phyloP scores from a whole-genome alignment of 768 basidiomycete species.

The Mycena metata region DNA sequence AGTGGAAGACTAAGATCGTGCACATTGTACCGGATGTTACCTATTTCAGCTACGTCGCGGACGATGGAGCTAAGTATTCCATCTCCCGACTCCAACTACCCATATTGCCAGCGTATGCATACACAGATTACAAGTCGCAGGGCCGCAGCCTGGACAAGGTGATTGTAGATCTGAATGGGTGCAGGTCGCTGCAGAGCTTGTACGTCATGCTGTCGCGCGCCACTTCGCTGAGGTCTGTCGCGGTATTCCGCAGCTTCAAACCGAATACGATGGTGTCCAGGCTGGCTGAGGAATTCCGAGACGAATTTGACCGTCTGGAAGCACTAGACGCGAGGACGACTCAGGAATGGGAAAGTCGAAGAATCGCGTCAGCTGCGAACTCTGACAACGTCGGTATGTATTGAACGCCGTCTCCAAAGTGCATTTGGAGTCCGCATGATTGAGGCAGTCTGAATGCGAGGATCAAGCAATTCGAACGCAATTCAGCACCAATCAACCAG shows the following conservation, averaged over 20 bases:
- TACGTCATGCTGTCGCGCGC: conserved; percentile 12
- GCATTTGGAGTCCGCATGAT: too few species aligned
- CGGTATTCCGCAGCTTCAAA: background rate
- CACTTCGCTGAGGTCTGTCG: background rate
- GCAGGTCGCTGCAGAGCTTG: background rate
- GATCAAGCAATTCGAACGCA: too few species aligned
- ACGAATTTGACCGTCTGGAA: background rate
- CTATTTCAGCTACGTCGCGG: background rate
- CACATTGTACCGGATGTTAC: too few species aligned
- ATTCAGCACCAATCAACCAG: too few species aligned
- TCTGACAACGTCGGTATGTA: too few species aligned
- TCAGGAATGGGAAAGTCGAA: too few species aligned
- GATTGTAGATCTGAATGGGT: background rate
- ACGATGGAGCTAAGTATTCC: background rate
- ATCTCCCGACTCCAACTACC: background rate
- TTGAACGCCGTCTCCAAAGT: too few species aligned
- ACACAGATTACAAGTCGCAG: conserved; percentile 9
- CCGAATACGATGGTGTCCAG: background rate
- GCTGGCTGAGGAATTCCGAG: background rate
- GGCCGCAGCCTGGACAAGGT: background rate
- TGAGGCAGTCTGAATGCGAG: too few species aligned
- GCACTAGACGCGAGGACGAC: background rate
- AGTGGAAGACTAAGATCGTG: too few species aligned
- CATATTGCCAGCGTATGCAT: background rate
- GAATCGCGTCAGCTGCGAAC: too few species aligned